These are phyloP conservation scores for Elaeis oleifera DNA, from an alignment of 202 grass and related monocot species.

Conservation along the genomic window DNA sequence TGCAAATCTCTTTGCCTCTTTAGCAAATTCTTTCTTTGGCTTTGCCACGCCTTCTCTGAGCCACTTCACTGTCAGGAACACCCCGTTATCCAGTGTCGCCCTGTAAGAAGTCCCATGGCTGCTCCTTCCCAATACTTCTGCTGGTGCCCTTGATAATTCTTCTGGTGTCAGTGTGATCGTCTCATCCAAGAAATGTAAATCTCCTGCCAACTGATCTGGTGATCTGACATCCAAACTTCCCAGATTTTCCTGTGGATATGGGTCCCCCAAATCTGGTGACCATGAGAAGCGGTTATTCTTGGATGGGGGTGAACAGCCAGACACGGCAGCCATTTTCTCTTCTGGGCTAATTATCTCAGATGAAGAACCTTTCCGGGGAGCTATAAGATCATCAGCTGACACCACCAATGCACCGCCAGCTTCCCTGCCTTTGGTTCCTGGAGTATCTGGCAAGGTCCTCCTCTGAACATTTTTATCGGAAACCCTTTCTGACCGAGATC, in stretches of 20 bases:
- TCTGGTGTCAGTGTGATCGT: conserved; percentile 90
- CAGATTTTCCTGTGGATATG: conserved; percentile 48
- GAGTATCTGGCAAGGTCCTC: background rate
- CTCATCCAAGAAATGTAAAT: conserved; percentile 89
- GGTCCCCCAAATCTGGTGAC: conserved; percentile 40
- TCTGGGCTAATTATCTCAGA: conserved; percentile 15
- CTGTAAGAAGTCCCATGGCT: conserved; percentile 94
- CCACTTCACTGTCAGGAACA: conserved; percentile 96
- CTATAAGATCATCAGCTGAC: conserved; percentile 13
- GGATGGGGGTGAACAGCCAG: conserved; percentile 10
- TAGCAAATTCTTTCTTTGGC: conserved; percentile 87
- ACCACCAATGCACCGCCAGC: conserved; percentile 8
- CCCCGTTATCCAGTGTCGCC: conserved; percentile 88
- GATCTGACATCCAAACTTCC: conserved; percentile 68
- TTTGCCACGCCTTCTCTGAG: conserved; percentile 87
- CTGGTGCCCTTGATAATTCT: conserved; percentile 80
- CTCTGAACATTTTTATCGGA: conserved; percentile 6
- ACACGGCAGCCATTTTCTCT: conserved; percentile 3
- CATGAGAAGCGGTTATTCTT: conserved; percentile 13
- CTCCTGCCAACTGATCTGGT: conserved; percentile 75
- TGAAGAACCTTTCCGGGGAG: conserved; percentile 7
- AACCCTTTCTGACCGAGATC: conserved; percentile 13
- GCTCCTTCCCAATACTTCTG: conserved; percentile 93
- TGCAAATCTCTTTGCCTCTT: conserved; percentile 92
- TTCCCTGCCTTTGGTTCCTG: conserved; percentile 3